A percentile compares a stretch with the other conserved stretches of the same genome.
Evolutionary conservation across 2,329 filamentous ascomycete species (phyloP).

Genomic region (Fusarium haematococcum): DNA sequence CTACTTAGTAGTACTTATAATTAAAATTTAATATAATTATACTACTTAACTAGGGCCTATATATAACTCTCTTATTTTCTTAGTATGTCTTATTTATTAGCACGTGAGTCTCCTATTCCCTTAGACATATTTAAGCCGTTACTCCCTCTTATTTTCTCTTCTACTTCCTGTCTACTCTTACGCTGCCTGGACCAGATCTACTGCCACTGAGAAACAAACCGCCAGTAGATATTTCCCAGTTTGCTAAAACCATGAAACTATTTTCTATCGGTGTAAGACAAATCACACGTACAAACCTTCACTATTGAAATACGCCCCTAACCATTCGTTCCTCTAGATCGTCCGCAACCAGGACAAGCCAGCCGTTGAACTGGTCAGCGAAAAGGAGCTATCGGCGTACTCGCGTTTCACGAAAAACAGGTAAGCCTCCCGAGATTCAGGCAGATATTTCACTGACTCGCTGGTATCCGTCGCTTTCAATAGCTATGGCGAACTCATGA

Average conservation of each 20-base stretch:
- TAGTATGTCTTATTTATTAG: not conserved
- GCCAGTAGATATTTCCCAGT: not conserved
- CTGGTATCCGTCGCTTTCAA: not conserved
- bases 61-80: not conserved
- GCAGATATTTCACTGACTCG: not conserved
- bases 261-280: not conserved
- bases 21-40: not conserved
- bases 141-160: not conserved
- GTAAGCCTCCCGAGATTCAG: not conserved
- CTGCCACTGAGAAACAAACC: not conserved
- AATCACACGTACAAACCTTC: not conserved
- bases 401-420: not conserved
- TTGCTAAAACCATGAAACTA: not conserved
- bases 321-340: not conserved
- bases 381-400: not conserved
- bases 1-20: not conserved
- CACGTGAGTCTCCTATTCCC: not conserved
- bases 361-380: not conserved
- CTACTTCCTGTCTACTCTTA: not conserved
- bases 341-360: not conserved
- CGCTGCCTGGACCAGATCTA: not conserved
- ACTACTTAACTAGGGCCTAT: not conserved
- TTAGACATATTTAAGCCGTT: not conserved
- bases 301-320: not conserved
- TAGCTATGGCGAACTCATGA: conserved; percentile 76